Base-by-base conservation (phyloP, 345 rosid species). In the Euphorbia pulcherrima region DNA sequence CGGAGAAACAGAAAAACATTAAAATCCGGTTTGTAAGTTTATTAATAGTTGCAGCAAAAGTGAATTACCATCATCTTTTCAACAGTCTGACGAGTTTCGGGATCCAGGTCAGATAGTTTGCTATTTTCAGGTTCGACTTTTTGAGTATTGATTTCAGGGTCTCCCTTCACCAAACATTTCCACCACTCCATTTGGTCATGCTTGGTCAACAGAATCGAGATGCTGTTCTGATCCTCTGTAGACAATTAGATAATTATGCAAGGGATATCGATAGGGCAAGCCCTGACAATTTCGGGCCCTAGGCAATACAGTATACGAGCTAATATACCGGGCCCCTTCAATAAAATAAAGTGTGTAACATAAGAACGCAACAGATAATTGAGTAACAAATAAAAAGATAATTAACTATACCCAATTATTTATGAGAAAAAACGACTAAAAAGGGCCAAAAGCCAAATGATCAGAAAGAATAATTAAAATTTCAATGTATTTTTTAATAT, bases 171-270 rank as follows among this genome's bases (percentile, higher is more conserved):
- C 75, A 92, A 55, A n/a, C 76, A 85, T 62, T 86, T 88, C 99
- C 97, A 94, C 97, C 97, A 94, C 44, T 86, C 87, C 96, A 85
- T 86, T 72, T 91, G 95, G 77, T 91, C 84, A 60, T 85, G 90
- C 86, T 94, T 94, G 28, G 97, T 94, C 81, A 94, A 67, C 33
- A 91, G 90, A 60, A 93, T 71, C 24, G 90, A 87, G 67, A 89
- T 44, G 16, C 84, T 64, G 30, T 79, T 74, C 74, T 82, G 84
- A 74, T 89, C 96, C 96, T 89, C 96, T 89, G 82, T 50, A 67
- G 30, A 37, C 33, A 65, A 17, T n/a, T 12, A 27, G 13, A 50
- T 0, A 18, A 52, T 6, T 65, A 75, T 13, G 7, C 9, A 8
- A 65, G 2, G 14, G 13, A 6, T 21, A 18, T 65, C 7, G 59